A percentile compares a stretch with the other conserved stretches of the same genome.
phyloP scores from a whole-genome alignment of 331 rosid genomes.

The Quercus lobata region DNA sequence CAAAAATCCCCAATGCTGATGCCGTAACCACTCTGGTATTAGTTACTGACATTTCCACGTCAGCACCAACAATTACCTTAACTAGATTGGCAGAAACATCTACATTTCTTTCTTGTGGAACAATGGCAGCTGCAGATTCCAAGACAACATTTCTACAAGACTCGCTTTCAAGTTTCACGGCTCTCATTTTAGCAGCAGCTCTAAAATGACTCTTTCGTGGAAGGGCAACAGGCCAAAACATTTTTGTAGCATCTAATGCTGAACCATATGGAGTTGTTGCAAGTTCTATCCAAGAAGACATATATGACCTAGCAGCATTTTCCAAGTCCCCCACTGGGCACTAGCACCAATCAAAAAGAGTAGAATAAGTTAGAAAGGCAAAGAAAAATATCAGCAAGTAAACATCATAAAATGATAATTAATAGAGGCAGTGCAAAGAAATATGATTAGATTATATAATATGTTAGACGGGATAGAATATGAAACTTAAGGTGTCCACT shows the following conservation, averaged over 20 bases:
- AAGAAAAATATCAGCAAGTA: background rate
- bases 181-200: constrained; percentile 99
- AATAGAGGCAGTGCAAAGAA: background rate
- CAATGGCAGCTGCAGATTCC: constrained; percentile 46
- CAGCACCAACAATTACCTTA: constrained; percentile 90
- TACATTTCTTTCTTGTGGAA: constrained; percentile 65
- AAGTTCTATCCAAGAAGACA: constrained; percentile 83
- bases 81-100: constrained; percentile 56
- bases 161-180: constrained; percentile 77
- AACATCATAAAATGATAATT: background rate
- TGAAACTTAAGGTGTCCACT: too few relatives aligned
- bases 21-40: constrained; percentile 90
- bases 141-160: constrained; percentile 42
- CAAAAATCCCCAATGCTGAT: constrained; percentile 78
- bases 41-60: constrained; percentile 74
- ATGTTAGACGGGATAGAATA: too few relatives aligned
- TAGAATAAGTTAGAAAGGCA: background rate
- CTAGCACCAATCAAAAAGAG: constrained; percentile 30
- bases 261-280: constrained; percentile 92
- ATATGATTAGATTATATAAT: background rate
- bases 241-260: constrained; percentile 75
- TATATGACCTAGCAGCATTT: constrained; percentile 52
- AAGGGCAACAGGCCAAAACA: constrained; percentile 93
- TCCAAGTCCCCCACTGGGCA: constrained; percentile 75
- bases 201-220: constrained; percentile 88